These are phyloP conservation scores for Pseudopyrenochaeta lycopersici DNA, from an alignment of 2,329 filamentous ascomycete species.

Conservation along the genomic window DNA sequence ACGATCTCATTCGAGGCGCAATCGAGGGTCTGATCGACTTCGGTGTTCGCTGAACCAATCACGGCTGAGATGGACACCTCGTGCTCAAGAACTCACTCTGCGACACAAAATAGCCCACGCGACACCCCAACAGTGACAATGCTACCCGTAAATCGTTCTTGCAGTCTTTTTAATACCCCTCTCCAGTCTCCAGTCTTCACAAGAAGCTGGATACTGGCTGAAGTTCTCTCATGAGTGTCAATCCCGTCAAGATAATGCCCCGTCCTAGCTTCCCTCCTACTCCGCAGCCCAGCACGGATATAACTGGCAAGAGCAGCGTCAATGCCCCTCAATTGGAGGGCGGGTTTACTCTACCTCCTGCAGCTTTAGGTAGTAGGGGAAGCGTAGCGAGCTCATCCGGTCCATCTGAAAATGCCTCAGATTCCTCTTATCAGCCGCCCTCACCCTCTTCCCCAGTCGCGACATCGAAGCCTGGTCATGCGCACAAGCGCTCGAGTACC, in stretches of 20 bases:
- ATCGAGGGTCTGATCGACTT: conserved; percentile 12
- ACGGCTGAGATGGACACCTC: conserved; percentile 20
- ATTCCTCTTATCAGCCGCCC: conserved; percentile 61
- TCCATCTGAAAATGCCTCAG: conserved; percentile 57
- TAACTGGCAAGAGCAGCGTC: conserved; percentile 74
- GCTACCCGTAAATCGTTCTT: conserved; percentile 17
- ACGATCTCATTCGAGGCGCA: conserved; percentile 37
- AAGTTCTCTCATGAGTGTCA: conserved; percentile 23
- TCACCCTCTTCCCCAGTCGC: conserved; percentile 52
- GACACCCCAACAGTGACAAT: conserved; percentile 37
- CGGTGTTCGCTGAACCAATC: conserved; percentile 24
- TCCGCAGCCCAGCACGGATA: conserved; percentile 81
- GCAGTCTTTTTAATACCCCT: conserved; percentile 18
- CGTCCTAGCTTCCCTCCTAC: conserved; percentile 74
- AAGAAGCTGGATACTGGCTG: conserved; percentile 15
- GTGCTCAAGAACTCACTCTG: conserved; percentile 27
- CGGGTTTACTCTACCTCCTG: conserved; percentile 79
- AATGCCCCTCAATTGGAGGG: conserved; percentile 70
- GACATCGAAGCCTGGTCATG: conserved; percentile 38
- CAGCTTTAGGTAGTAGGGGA: conserved; percentile 67
- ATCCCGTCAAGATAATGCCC: conserved; percentile 64
- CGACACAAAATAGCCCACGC: conserved; percentile 39
- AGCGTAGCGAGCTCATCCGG: conserved; percentile 56
- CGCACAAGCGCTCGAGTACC: conserved; percentile 43
- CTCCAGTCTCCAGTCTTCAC: conserved; percentile 3